Evolutionary conservation across 208 protist species (phyloP).

Genomic region (Entamoeba histolytica): DNA sequence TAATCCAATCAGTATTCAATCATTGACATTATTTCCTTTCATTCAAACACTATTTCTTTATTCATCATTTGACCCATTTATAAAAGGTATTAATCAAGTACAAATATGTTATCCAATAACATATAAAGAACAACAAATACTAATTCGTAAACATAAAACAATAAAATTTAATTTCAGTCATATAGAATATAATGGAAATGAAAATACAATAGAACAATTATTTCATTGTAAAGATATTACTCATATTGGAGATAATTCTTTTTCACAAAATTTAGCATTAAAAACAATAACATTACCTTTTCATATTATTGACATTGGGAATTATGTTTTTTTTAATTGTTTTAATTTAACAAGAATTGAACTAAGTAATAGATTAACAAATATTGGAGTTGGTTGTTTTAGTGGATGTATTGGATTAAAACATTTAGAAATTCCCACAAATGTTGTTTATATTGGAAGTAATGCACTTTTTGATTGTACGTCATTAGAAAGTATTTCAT

Average conservation of each 20-base stretch:
- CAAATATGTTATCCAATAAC: no score
- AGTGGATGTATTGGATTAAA: not conserved
- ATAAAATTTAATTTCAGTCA: no score
- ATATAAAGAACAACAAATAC: no score
- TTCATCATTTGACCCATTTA: not conserved
- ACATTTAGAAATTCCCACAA: not conserved
- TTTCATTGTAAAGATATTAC: not conserved
- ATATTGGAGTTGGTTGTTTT: not conserved
- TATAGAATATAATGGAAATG: no score
- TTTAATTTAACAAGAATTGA: not conserved
- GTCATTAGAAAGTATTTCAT: no score
- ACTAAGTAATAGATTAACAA: not conserved
- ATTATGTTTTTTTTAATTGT: not conserved
- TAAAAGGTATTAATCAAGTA: no score
- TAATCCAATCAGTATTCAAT: not conserved
- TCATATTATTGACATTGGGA: not conserved
- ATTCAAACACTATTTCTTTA: not conserved
- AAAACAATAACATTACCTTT: not conserved
- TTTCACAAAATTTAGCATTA: not conserved
- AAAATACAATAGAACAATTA: no score
- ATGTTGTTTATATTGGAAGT: not conserved
- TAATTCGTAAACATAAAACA: no score
- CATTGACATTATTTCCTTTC: not conserved
- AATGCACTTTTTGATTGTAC: not conserved
- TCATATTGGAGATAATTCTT: not conserved